Evolutionary conservation across 441 rosid genomes (phyloP), one percentile per base, ranked within the genome.

Genomic region (Eruca vesicaria): DNA sequence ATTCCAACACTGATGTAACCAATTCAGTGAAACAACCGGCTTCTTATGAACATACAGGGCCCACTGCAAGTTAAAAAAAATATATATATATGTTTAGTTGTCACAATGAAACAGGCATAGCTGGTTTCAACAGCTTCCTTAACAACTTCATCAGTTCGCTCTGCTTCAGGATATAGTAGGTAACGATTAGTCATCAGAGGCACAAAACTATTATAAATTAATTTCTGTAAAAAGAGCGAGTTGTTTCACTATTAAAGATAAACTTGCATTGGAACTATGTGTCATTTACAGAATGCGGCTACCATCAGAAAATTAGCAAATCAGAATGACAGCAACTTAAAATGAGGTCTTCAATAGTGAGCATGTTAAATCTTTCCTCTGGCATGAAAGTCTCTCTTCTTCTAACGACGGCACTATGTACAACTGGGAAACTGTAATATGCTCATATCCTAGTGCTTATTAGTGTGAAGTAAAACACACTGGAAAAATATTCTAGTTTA

Each of bases 1-100:
- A 72, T 48, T 87, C 91, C 95, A 91, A 78, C 99, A 96, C 72
- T 88, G 98, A 80, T 79, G 75, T 74, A 96, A 80, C 99, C 99
- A 96, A 76, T 84, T 85, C 68, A 90, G 68, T 68, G 95, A 83
- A 72, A 94, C 96, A 32, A 84, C 78, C n/a, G 98, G 98, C 85
- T 94, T 92, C 92, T 88, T 93, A 79, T 87, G 86, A 72, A 69
- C 73, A 87, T 90, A 86, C 75, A 86, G 73, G 78, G 99, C 96
- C 99, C 98, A 94, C 98, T 94, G 95, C 89, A 81, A 5, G 53
- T 63, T 57, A n/a, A 74, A 68, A 20, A 64, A 16, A 33, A 35
- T 3, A 80, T n/a, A n/a, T n/a, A 58, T 43, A 57, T 65, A 69
- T 75, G 68, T 59, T 53, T 26, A 64, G 59, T 32, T 20, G 33